These are phyloP conservation scores for Fimicolochytrium jonesii DNA, from an alignment of 192 early-diverging fungal species.

Conservation along the genomic window DNA sequence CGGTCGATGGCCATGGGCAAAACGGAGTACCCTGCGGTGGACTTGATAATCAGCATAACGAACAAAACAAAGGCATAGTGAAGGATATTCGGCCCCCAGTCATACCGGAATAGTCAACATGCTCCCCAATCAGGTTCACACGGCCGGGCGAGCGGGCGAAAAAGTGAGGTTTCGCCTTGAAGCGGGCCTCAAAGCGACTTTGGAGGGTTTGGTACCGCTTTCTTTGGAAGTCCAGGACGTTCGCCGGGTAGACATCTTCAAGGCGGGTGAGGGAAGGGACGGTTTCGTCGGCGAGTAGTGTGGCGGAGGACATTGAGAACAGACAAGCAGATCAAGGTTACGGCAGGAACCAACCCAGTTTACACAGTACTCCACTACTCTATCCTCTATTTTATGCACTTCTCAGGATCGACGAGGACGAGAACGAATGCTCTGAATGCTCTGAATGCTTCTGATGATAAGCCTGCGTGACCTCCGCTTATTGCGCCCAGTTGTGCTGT, in stretches of 20 bases:
- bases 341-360: no score
- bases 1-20: slow-evolving; percentile 93
- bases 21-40: slow-evolving; percentile 62
- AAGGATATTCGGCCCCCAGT: no score
- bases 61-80: no score
- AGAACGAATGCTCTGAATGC: no score
- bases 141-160: slow-evolving; percentile 85
- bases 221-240: slow-evolving; percentile 4
- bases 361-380: no score
- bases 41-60: neutral
- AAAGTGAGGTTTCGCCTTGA: slow-evolving; percentile 65
- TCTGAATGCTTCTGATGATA: no score
- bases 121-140: slow-evolving; percentile 97
- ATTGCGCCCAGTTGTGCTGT: no score
- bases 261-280: neutral
- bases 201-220: slow-evolving; percentile 18
- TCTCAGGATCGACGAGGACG: no score
- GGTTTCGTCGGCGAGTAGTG: slow-evolving; percentile 1
- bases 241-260: slow-evolving; percentile 12
- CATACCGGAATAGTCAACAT: slow-evolving; percentile 90
- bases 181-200: slow-evolving; percentile 10
- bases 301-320: neutral
- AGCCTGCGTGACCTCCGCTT: no score
- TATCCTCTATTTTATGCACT: no score
- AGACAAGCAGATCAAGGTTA: neutral